Conservation (phyloP, 73 alveolate species). For the Uronychia binucleata region DNA sequence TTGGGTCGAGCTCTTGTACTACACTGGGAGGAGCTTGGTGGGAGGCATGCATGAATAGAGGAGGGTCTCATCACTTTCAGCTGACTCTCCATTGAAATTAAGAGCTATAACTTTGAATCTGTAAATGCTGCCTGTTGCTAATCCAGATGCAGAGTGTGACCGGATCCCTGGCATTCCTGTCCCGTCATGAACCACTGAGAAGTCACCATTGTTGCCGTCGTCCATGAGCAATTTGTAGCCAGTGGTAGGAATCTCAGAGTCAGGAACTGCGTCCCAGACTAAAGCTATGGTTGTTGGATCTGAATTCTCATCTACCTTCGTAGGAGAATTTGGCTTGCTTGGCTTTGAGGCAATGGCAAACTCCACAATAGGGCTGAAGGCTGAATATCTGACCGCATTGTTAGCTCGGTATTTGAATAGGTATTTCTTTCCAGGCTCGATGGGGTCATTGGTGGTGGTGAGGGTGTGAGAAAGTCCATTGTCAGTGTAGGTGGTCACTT, state of each 20-base stretch:
- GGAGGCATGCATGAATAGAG: slow-evolving; percentile 63
- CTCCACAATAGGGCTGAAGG: slow-evolving; percentile 12
- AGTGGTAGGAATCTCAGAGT: slow-evolving; percentile 24
- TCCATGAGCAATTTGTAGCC: slow-evolving; percentile 32
- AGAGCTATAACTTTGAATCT: slow-evolving; percentile 48
- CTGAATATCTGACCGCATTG: slow-evolving; percentile 18
- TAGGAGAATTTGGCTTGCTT: slow-evolving; percentile 20
- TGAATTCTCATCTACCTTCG: slow-evolving; percentile 1
- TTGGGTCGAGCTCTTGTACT: slow-evolving; percentile 26
- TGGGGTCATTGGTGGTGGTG: slow-evolving; percentile 6
- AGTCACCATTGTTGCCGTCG: slow-evolving; percentile 29
- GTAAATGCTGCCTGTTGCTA: slow-evolving; percentile 34
- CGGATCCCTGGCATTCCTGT: not conserved
- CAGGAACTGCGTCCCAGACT: slow-evolving; percentile 43
- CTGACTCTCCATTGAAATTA: slow-evolving; percentile 54
- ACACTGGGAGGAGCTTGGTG: slow-evolving; percentile 37
- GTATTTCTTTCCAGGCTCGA: slow-evolving; percentile 36
- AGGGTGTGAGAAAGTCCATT: slow-evolving; percentile 16
- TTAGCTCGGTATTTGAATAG: slow-evolving; percentile 44
- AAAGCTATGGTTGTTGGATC: slow-evolving; percentile 31
- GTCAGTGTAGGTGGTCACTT: slow-evolving; percentile 31
- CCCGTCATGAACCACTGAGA: not conserved
- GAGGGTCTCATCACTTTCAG: slow-evolving; percentile 43
- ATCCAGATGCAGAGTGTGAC: not conserved
- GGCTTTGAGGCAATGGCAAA: slow-evolving; percentile 51